Conservation (phyloP, 164 flowering plant species). For the Piper betle region DNA sequence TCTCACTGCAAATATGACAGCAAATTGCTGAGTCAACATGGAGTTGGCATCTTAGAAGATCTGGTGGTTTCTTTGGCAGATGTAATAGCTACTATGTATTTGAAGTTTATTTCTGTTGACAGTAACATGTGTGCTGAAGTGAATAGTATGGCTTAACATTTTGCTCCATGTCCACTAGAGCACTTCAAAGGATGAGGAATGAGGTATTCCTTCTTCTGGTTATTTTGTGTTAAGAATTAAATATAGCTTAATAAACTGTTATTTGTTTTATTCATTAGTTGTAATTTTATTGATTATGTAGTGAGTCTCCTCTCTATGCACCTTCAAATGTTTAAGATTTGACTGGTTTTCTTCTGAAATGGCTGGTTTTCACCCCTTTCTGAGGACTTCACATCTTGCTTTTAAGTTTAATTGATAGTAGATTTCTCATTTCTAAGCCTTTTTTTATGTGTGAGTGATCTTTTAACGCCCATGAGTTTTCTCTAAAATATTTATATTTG, state of each 20-base stretch:
- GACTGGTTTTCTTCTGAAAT: not conserved
- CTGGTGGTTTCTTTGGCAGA: slow-evolving; percentile 79
- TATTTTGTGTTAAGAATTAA: no score
- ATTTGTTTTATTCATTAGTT: not conserved
- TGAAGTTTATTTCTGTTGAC: slow-evolving; percentile 92
- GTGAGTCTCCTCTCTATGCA: not conserved
- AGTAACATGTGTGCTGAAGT: slow-evolving; percentile 58
- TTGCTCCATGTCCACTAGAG: no score
- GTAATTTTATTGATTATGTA: not conserved
- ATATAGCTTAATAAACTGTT: not conserved
- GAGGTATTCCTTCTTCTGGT: slow-evolving; percentile 17
- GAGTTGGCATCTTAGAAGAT: slow-evolving; percentile 53
- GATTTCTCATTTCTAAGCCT: no score
- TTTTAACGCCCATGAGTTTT: no score
- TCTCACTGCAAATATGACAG: no score
- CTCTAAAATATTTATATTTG: not conserved
- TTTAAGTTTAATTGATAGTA: no score
- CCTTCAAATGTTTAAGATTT: not conserved
- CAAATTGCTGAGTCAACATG: no score
- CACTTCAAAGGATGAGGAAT: slow-evolving; percentile 7
- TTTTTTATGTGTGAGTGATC: no score
- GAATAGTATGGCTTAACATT: slow-evolving; percentile 35
- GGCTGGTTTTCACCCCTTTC: no score
- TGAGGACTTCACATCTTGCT: not conserved
- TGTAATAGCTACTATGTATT: slow-evolving; percentile 58